Percentiles rank a stretch among this genome's conserved stretches.
These are phyloP conservation scores for Symbiodinium pilosum DNA, from an alignment of 73 alveolate species.

Conservation along the genomic window DNA sequence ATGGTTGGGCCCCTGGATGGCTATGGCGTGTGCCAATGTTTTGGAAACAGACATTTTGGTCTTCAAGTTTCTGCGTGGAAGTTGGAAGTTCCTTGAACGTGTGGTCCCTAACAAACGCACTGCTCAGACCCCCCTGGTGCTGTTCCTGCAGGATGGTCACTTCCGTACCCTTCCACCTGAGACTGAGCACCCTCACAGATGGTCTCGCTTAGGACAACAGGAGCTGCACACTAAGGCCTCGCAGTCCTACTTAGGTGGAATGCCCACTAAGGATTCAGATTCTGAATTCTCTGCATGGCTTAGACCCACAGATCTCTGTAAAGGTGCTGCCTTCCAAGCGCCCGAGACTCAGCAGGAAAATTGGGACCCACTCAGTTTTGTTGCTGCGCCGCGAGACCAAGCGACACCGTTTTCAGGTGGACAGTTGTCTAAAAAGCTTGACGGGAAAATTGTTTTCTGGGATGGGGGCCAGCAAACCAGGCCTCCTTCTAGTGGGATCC, in stretches of 20 bases:
- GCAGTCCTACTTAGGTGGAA: background rate
- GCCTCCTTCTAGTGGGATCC: no score
- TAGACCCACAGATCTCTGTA: background rate
- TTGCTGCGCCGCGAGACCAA: background rate
- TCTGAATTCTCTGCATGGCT: background rate
- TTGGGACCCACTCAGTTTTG: background rate
- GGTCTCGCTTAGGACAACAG: background rate
- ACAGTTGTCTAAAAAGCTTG: no score
- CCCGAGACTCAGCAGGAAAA: background rate
- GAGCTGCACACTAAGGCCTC: background rate
- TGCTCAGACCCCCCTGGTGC: background rate
- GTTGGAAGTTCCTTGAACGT: background rate
- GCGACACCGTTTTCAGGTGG: no score
- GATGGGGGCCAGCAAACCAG: no score
- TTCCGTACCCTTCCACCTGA: background rate
- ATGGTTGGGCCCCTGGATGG: background rate
- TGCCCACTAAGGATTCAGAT: background rate
- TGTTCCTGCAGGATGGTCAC: background rate
- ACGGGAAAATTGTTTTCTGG: no score
- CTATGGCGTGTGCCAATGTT: background rate
- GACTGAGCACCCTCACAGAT: background rate
- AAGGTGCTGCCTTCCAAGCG: background rate
- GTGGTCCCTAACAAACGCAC: background rate
- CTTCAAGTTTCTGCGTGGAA: background rate
- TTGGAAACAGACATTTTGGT: background rate